Evolutionary conservation across 164 flowering plant genomes (phyloP).

Genomic region (Sextonia rubra): DNA sequence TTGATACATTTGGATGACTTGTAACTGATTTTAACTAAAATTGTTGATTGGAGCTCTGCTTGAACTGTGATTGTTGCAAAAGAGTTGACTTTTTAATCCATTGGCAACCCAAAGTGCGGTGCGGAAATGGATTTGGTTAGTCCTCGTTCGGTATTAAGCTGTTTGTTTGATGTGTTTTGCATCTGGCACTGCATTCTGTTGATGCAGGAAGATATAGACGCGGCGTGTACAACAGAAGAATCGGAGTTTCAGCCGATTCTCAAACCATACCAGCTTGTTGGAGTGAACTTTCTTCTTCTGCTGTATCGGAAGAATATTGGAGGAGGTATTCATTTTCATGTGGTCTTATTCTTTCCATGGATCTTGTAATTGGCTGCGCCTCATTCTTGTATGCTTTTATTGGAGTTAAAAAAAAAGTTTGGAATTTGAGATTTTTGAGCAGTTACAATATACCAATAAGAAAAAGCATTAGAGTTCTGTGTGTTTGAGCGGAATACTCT

Average conservation of each 20-base stretch:
- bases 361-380: not conserved
- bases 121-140: not conserved
- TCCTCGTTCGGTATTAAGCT: not conserved
- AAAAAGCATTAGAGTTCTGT: too few relatives aligned
- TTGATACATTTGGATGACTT: not conserved
- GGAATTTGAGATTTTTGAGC: not conserved
- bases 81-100: not conserved
- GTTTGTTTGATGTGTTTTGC: not conserved
- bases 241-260: slow-evolving; percentile 77
- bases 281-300: slow-evolving; percentile 91
- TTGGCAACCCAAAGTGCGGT: not conserved
- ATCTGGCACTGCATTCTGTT: not conserved
- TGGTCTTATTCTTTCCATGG: not conserved
- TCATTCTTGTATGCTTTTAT: not conserved
- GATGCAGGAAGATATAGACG: slow-evolving; percentile 69
- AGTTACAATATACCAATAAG: too few relatives aligned
- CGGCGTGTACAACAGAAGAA: slow-evolving; percentile 59
- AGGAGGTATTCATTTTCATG: slow-evolving; percentile 59
- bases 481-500: too few relatives aligned
- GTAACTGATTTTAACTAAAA: not conserved
- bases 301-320: slow-evolving; percentile 74
- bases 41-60: not conserved
- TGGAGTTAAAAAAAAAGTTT: not conserved
- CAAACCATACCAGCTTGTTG: slow-evolving; percentile 96
- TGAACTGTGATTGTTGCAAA: not conserved